Evolutionary conservation across 331 rosid genomes (phyloP), one percentile per base, ranked within the genome.

Genomic region (Pyrus hybrid): DNA sequence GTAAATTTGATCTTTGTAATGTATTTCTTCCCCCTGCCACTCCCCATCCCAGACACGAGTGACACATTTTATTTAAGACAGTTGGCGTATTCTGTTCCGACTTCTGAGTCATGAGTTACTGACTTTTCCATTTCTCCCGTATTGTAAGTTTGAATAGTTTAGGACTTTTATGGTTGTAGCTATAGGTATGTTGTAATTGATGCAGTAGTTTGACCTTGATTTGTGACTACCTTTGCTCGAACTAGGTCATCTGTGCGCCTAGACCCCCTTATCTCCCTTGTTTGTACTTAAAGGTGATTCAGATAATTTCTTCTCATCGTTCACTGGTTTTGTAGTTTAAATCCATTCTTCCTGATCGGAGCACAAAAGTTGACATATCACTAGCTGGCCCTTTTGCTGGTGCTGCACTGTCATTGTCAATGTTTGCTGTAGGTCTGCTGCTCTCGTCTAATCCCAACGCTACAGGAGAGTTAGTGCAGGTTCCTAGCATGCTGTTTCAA

Each of bases 321-420:
- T 81, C 64, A 30, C 80, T 76, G 35, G 43, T 77, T 78, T 60
- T 86, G 83, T 85, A 94, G 99, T 92, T 94, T 85, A 92, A 90
- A 86, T 92, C 99, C 65, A 76, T 92, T 85, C 93, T 94, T 84
- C 97, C 99, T 33, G 96, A 94, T 71, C 91, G 92, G 85, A 94
- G 96, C 80, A 94, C 99, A 74, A 83, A 88, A 83, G 99, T 94
- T 63, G 99, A 94, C 76, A 63, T 94, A 84, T 94, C 99, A 73
- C 91, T 94, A 53, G 93, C 97, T 1, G 99, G 97, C 57, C 99
- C 99, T 77, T 86, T 92, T 73, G 93, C 97, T 65, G 96, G 99
- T 76, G 92, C 91, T 56, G 86, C 90, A 26, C 67, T 94, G 66
- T 94, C 99, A 13, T 86, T 90, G 79, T 90, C 97, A 25, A 94